These are phyloP conservation scores for Aurifilum marmelostoma DNA, from an alignment of 2,329 filamentous ascomycete genomes.

Conservation along the genomic window DNA sequence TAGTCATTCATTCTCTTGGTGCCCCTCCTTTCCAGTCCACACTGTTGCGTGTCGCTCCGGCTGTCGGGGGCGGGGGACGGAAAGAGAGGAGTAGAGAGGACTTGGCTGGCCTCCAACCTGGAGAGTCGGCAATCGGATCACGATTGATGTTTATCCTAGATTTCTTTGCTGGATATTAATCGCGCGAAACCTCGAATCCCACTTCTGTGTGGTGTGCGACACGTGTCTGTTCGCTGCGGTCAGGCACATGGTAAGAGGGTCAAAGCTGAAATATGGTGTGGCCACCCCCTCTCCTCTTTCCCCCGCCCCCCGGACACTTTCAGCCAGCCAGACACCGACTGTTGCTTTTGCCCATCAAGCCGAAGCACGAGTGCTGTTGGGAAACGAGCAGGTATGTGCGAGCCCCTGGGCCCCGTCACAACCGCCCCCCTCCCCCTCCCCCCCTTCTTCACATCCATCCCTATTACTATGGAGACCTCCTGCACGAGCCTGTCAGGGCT, in stretches of 20 bases:
- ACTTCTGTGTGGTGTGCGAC: neutral
- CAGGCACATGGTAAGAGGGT: constrained; percentile 13
- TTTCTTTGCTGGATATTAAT: neutral
- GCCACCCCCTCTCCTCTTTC: constrained; percentile 5
- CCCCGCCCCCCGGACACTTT: neutral
- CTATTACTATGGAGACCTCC: constrained; percentile 8
- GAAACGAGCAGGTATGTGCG: constrained; percentile 3
- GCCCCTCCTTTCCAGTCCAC: neutral
- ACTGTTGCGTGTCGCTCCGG: neutral
- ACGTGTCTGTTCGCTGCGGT: constrained; percentile 13
- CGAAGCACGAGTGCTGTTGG: constrained; percentile 23
- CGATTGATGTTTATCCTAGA: neutral
- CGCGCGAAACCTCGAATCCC: neutral
- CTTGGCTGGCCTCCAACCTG: neutral
- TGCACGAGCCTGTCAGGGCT: constrained; percentile 41
- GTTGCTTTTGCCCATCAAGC: neutral
- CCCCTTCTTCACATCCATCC: neutral
- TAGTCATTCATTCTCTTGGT: neutral
- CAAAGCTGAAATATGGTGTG: constrained; percentile 13
- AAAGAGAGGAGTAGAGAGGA: neutral
- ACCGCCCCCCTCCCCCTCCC: neutral
- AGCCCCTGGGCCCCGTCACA: constrained; percentile 28
- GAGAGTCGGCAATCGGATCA: constrained; percentile 8
- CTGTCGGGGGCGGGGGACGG: neutral
- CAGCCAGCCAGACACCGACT: constrained; percentile 19